Conservation (phyloP, 148 eudicot genomes). For the Rhododendron vialii region DNA sequence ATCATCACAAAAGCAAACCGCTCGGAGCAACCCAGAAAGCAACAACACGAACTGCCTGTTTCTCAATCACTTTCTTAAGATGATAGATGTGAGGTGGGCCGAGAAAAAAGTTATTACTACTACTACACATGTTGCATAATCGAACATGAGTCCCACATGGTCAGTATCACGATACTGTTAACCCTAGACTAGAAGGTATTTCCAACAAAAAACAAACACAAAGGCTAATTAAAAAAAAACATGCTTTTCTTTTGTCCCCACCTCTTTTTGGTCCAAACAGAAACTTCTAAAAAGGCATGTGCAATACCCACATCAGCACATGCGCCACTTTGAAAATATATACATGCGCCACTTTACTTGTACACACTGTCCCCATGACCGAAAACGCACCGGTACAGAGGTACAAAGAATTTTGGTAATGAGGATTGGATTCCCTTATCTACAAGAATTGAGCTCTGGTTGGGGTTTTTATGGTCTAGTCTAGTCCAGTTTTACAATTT, state of each 20-base stretch:
- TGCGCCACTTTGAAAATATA: not conserved
- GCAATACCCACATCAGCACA: not conserved
- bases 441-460: not conserved
- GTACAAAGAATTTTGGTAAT: not conserved
- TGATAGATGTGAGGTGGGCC: not conserved
- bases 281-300: not conserved
- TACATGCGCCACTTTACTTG: not conserved
- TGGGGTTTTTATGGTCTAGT: not conserved
- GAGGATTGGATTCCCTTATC: not conserved
- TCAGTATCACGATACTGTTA: not conserved
- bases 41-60: not conserved
- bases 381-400: not conserved
- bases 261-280: not conserved
- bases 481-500: not conserved
- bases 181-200: not conserved
- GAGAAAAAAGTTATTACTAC: not conserved
- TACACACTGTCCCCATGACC: not conserved
- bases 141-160: not conserved
- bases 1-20: too few relatives aligned
- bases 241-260: not conserved
- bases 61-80: not conserved
- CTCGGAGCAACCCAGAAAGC: too few relatives aligned
- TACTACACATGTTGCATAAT: not conserved
- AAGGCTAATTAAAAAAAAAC: not conserved
- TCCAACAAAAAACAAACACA: not conserved